Base-by-base conservation (phyloP, 192 early-diverging fungal species). In the Gaertneriomyces sp. region DNA sequence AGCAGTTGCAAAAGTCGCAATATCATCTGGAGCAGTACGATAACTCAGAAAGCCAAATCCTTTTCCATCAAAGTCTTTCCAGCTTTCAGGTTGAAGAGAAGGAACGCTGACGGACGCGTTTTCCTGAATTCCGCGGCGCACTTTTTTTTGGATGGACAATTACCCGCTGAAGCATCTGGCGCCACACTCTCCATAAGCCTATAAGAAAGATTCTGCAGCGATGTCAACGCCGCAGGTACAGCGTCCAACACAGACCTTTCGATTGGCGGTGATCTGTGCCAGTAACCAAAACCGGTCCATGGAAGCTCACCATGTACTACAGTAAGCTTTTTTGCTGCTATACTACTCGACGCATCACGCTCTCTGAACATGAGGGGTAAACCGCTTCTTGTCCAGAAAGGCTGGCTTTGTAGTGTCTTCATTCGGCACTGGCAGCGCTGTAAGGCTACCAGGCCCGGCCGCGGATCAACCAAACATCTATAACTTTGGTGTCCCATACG, bases 231-330 rank as follows among this genome's bases (percentile, higher is more conserved):
- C 47, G 47, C 47, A 51, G 42, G 49, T 38, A 1, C 61, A 61
- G 60, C 63, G 54, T 38, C 51, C 52, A 19, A 42, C 12, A 54
- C 59, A 61, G 45, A 69, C 4, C 41, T 61, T 61, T 42, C 58
- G 67, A 33, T 93, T 92, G 66, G 95, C 95, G 3, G 92, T 98
- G 4, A 90, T 98, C 43, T 98, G 96, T 65, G 93, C 93, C 25
- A 94, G 91, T 64, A 98, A 98, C 69, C 93, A 94, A 79, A 98
- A 98, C 73, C 82, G 96, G 41, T 91, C 89, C 73, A 98, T 98
- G 96, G 96, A 98, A 66, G 94, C 87, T 0, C 94, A 96, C 61
- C 80, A 86, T 74, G 88, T 91, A 44, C 78, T 95, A 8, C 62
- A 69, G 86, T 86, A 78, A 74, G 70, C 25, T 33, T 2, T 33